phyloP scores from a whole-genome alignment of 768 basidiomycete species.

The Lactarius indigo region DNA sequence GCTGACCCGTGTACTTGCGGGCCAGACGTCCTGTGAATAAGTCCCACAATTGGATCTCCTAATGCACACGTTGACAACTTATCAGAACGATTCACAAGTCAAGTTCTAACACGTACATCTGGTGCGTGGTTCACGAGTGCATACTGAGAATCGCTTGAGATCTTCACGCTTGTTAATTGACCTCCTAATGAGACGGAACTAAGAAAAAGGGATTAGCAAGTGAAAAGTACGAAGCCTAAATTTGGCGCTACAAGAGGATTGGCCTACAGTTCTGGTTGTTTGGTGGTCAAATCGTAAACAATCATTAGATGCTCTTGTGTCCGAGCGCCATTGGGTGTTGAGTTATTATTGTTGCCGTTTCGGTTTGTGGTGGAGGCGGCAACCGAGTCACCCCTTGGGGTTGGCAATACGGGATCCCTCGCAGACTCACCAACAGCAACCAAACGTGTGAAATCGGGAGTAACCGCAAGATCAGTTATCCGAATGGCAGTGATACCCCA shows the following conservation, averaged over 20 bases:
- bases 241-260: conserved; percentile 1
- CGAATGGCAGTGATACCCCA: conserved; percentile 75
- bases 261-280: conserved; percentile 64
- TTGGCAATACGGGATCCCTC: conserved; percentile 28
- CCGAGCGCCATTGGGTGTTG: conserved; percentile 35
- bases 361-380: conserved; percentile 23
- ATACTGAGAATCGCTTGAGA: conserved; percentile 82
- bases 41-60: conserved; percentile 93
- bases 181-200: conserved; percentile 68
- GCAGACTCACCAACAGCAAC: conserved; percentile 77
- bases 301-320: conserved; percentile 61
- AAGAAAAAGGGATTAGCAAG: conserved; percentile 25
- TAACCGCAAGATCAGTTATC: conserved; percentile 80
- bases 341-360: conserved; percentile 30
- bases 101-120: conserved; percentile 53
- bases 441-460: conserved; percentile 79
- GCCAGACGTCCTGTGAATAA: conserved; percentile 63
- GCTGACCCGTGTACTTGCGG: conserved; percentile 83
- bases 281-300: conserved; percentile 71
- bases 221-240: conserved; percentile 14
- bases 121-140: conserved; percentile 86
- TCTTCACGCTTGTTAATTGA: conserved; percentile 83
- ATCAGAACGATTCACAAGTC: conserved; percentile 13
- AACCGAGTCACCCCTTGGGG: conserved; percentile 26
- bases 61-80: conserved; percentile 20